Percentiles rank a stretch among this genome's conserved stretches.
phyloP scores from a whole-genome alignment of 495 filamentous ascomycete genomes.

The Aspergillus conjunctus region DNA sequence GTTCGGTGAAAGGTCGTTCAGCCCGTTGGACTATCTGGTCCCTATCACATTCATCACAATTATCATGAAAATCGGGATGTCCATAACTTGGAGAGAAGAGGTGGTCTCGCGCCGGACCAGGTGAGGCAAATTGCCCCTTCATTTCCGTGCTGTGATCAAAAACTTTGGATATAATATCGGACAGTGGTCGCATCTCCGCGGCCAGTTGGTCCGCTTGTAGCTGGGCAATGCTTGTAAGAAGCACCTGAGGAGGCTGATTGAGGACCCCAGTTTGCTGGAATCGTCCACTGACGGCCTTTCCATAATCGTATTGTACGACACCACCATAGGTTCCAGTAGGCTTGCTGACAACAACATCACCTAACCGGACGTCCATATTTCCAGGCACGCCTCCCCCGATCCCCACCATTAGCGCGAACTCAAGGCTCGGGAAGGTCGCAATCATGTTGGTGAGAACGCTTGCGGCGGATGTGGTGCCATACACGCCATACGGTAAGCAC shows the following conservation, averaged over 20 bases:
- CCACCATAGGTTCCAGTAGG: background rate
- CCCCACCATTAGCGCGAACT: constrained; percentile 29
- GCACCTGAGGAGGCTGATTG: background rate
- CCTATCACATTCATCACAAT: too few species aligned
- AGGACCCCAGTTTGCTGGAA: background rate
- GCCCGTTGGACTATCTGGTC: too few species aligned
- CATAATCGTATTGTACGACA: constrained; percentile 36
- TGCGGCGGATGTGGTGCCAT: constrained; percentile 6
- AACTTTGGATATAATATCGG: too few species aligned
- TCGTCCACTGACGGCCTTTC: constrained; percentile 21
- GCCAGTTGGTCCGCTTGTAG: too few species aligned
- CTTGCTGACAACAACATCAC: constrained; percentile 49
- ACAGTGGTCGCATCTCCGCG: too few species aligned
- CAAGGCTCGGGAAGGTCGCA: constrained; percentile 21
- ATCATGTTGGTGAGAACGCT: constrained; percentile 20
- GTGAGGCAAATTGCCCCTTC: too few species aligned
- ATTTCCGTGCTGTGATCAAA: too few species aligned
- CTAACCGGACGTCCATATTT: constrained; percentile 30
- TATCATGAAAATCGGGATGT: too few species aligned
- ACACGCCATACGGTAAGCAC: constrained; percentile 25
- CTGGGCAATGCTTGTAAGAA: too few species aligned
- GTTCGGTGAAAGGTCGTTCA: too few species aligned
- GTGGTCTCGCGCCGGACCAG: too few species aligned
- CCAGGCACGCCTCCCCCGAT: background rate
- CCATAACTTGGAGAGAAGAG: too few species aligned